phyloP scores from a whole-genome alignment of 1,284 basidiomycete genomes.

The Cutaneotrichosporon spelunceum region DNA sequence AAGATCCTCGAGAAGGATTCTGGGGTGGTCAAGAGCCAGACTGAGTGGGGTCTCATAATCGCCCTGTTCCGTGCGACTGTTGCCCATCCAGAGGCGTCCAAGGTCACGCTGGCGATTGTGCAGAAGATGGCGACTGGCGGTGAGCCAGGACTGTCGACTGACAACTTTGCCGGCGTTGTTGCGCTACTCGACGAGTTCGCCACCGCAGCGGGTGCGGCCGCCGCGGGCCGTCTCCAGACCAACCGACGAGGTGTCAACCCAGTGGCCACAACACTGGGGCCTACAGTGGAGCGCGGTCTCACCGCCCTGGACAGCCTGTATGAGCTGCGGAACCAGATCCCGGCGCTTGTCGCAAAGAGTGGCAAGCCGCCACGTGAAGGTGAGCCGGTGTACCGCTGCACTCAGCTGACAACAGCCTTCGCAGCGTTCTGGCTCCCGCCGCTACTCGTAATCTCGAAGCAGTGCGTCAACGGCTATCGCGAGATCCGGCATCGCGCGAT shows the following conservation, averaged over 20 bases:
- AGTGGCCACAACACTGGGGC: conserved; percentile 55
- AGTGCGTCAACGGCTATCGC: conserved; percentile 78
- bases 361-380: conserved; percentile 35
- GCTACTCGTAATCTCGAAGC: conserved; percentile 71
- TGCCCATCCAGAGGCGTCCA: conserved; percentile 81
- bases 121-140: conserved; percentile 57
- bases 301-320: conserved; percentile 78
- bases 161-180: conserved; percentile 79
- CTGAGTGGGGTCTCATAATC: conserved; percentile 93
- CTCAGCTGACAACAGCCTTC: conserved; percentile 59
- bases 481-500: conserved; percentile 83
- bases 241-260: conserved; percentile 33
- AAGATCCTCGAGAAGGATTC: conserved; percentile 71
- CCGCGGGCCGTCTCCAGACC: conserved; percentile 57
- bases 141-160: conserved; percentile 61
- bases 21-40: conserved; percentile 74
- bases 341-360: conserved; percentile 58
- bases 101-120: conserved; percentile 75
- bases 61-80: conserved; percentile 83
- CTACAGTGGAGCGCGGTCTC: conserved; percentile 71
- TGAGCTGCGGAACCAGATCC: conserved; percentile 64
- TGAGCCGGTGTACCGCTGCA: conserved; percentile 16
- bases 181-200: conserved; percentile 85
- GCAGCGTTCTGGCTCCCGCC: conserved; percentile 75
- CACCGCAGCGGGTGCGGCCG: conserved; percentile 62